These are phyloP conservation scores for Aschersonia sp. DNA, from an alignment of 2,329 filamentous ascomycete genomes.

Conservation along the genomic window DNA sequence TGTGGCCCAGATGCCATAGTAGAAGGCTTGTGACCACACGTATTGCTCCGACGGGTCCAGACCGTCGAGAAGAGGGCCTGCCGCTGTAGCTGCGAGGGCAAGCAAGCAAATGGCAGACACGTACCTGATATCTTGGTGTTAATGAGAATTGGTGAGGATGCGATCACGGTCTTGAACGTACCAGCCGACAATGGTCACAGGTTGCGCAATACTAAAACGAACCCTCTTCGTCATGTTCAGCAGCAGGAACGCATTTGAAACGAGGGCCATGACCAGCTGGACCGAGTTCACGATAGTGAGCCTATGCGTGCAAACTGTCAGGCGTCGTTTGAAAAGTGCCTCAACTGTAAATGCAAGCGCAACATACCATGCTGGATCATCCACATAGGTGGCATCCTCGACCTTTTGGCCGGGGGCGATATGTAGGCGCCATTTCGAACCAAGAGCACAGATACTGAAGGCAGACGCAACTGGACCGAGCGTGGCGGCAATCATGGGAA, in stretches of 20 bases:
- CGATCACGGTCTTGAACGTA: constrained; percentile 16
- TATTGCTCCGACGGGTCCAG: constrained; percentile 32
- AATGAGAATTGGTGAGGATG: neutral
- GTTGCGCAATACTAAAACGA: constrained; percentile 68
- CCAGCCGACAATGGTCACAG: constrained; percentile 74
- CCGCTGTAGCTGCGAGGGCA: constrained; percentile 49
- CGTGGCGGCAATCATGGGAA: constrained; percentile 71
- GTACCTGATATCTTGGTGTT: constrained; percentile 21
- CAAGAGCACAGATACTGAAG: constrained; percentile 76
- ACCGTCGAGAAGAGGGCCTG: constrained; percentile 33
- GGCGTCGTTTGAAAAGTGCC: neutral
- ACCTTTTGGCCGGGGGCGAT: constrained; percentile 30
- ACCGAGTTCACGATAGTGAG: constrained; percentile 61
- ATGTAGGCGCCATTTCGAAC: constrained; percentile 59
- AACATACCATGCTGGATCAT: constrained; percentile 55
- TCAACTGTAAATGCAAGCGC: neutral
- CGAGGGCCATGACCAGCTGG: constrained; percentile 60
- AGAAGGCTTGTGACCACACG: constrained; percentile 68
- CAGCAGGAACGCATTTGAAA: constrained; percentile 68
- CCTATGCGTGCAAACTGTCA: constrained; percentile 23
- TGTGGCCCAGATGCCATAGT: constrained; percentile 71
- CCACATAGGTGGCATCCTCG: constrained; percentile 34
- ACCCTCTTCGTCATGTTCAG: constrained; percentile 75
- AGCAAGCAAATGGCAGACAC: constrained; percentile 50
- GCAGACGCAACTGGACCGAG: constrained; percentile 78